A percentile compares a stretch with the other conserved stretches of the same genome.
These are phyloP conservation scores for Pseudogymnoascus verrucosus DNA, from an alignment of 2,329 filamentous ascomycete species.

Conservation along the genomic window DNA sequence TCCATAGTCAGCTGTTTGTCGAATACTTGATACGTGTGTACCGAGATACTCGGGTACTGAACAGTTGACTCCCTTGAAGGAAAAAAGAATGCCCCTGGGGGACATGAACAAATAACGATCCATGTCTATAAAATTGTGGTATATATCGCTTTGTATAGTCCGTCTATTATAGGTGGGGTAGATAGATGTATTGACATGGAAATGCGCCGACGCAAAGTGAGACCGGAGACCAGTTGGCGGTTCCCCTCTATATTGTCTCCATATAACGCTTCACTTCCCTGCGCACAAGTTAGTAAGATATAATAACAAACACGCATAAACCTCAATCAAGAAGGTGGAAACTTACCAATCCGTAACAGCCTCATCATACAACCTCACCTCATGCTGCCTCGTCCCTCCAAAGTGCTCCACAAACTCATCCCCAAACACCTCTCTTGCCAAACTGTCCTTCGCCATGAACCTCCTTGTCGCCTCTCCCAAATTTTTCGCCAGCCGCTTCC, in stretches of 20 bases:
- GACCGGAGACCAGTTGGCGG: neutral
- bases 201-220: neutral
- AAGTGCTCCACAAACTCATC: conserved; percentile 95
- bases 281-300: neutral
- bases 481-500: conserved; percentile 72
- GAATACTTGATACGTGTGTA: neutral
- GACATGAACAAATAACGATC: neutral
- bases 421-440: conserved; percentile 90
- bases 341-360: conserved; percentile 93
- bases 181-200: neutral
- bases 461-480: conserved; percentile 74
- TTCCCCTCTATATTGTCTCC: neutral
- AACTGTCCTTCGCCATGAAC: conserved; percentile 70
- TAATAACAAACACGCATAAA: neutral
- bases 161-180: neutral
- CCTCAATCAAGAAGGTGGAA: neutral
- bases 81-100: neutral
- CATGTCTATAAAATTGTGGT: neutral
- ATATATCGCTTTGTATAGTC: neutral
- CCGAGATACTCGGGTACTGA: neutral
- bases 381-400: conserved; percentile 85
- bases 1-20: neutral
- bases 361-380: conserved; percentile 85
- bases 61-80: neutral
- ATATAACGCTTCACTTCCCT: conserved; percentile 3